A percentile compares a stretch with the other conserved stretches of the same genome.
Conservation (phyloP, 148 eudicot species). For the Camellia granthamiana region DNA sequence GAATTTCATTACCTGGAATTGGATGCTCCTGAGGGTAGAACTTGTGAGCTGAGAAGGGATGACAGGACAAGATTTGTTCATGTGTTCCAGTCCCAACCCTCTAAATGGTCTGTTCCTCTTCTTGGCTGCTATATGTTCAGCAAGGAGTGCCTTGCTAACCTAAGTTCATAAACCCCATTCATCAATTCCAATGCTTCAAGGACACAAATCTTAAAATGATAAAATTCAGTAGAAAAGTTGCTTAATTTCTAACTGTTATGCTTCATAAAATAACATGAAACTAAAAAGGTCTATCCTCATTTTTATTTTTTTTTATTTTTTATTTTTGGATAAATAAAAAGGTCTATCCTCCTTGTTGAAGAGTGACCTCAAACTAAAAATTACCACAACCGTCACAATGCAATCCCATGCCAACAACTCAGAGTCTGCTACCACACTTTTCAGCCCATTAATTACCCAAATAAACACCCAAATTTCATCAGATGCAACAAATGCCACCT, state of each 20-base stretch:
- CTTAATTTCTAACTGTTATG: neutral
- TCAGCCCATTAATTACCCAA: neutral
- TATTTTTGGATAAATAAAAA: no score
- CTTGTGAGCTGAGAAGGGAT: conserved; percentile 68
- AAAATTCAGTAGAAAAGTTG: neutral
- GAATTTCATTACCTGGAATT: conserved; percentile 63
- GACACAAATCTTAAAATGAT: neutral
- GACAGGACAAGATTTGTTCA: conserved; percentile 65
- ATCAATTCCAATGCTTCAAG: neutral
- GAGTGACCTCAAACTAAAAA: neutral
- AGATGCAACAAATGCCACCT: neutral
- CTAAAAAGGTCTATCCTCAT: neutral
- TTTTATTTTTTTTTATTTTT: no score
- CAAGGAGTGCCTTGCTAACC: conserved; percentile 91
- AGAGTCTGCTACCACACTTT: neutral
- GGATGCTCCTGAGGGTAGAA: conserved; percentile 48
- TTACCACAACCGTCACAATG: neutral
- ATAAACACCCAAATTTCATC: neutral
- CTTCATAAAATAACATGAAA: neutral
- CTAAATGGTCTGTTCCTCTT: conserved; percentile 69
- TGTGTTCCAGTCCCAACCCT: conserved; percentile 92
- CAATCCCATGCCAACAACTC: neutral
- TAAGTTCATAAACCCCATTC: conserved; percentile 15
- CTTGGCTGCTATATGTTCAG: conserved; percentile 52
- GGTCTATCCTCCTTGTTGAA: neutral